phyloP scores from a whole-genome alignment of 306 rosid genomes.

The Lathyrus aphaca region DNA sequence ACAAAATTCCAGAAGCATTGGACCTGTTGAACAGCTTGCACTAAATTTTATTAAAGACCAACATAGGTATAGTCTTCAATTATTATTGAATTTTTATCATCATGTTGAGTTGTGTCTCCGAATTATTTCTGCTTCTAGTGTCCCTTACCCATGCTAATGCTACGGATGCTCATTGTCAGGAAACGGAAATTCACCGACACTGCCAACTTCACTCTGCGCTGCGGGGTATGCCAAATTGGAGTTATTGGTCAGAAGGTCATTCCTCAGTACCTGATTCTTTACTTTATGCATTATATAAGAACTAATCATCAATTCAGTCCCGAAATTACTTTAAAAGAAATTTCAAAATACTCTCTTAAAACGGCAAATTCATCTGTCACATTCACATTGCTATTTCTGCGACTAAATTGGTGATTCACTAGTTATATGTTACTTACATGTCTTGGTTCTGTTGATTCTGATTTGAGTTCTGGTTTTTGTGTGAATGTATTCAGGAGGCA shows the following conservation, averaged over 20 bases:
- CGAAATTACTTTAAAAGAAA: not conserved
- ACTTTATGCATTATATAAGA: not conserved
- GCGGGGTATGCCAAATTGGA: slow-evolving; percentile 98
- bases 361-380: not conserved
- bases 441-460: slow-evolving; percentile 15
- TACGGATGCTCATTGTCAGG: slow-evolving; percentile 49
- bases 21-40: slow-evolving; percentile 68
- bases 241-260: slow-evolving; percentile 85
- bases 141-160: slow-evolving; percentile 22
- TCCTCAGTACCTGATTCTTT: slow-evolving; percentile 12
- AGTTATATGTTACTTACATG: not conserved
- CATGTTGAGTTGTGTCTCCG: not conserved
- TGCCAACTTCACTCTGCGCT: slow-evolving; percentile 89
- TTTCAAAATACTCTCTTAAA: not conserved
- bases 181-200: slow-evolving; percentile 87
- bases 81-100: slow-evolving; percentile 7
- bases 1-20: slow-evolving; percentile 52
- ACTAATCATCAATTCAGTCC: not conserved
- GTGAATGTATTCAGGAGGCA: slow-evolving; percentile 73
- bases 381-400: not conserved
- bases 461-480: slow-evolving; percentile 12
- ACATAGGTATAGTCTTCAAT: slow-evolving; percentile 60
- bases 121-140: slow-evolving; percentile 3
- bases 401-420: not conserved
- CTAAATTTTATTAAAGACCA: slow-evolving; percentile 74